Base-by-base conservation (phyloP, 257 asterid genomes). In the Galeopsis tetrahit region DNA sequence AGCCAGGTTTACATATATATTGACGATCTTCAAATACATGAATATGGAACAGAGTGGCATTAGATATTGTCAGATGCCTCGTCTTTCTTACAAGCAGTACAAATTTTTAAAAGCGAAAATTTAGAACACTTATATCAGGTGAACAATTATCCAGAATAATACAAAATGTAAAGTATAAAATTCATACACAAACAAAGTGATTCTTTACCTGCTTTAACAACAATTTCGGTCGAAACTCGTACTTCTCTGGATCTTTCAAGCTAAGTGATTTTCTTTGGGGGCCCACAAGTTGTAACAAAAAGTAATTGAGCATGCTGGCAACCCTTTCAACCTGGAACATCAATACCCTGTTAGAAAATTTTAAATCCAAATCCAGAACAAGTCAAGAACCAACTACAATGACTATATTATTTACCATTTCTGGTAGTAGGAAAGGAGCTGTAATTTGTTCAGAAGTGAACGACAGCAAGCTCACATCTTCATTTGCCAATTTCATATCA, bases 271-370 rank as follows among this genome's bases (percentile, higher is more conserved):
- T 95, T 80, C 98, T 83, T 71, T 95, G 97, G 35, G 99, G 99
- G 5, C 99, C 99, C 73, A 95, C 98, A 32, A 95, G 93, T 85
- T 91, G 99, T 58, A 92, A 82, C 61, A 95, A 65, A 71, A 95
- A 95, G 78, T 95, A 95, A 80, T 95, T 95, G 82, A 95, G 87
- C 99, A 95, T 95, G 81, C 99, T 88, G 65, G 99, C 96, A 81
- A 95, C 94, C 84, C 99, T 90, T 69, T 92, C 99, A 64, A 95
- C 99, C 99, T 94, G 84, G 69, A 78, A 58, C 43, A 77, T 6
- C 73, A 65, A 43, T 69, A 59, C 55, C 55, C 36, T 11, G 39
- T 59, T 35, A 66, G 71, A 28, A 36, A 63, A 71, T 9, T 56
- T 36, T 10, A 11, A 34, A 17, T 40, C 46, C 4, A 43, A 55